Base-by-base conservation (phyloP, 257 asterid species). In the Sherardia arvensis region DNA sequence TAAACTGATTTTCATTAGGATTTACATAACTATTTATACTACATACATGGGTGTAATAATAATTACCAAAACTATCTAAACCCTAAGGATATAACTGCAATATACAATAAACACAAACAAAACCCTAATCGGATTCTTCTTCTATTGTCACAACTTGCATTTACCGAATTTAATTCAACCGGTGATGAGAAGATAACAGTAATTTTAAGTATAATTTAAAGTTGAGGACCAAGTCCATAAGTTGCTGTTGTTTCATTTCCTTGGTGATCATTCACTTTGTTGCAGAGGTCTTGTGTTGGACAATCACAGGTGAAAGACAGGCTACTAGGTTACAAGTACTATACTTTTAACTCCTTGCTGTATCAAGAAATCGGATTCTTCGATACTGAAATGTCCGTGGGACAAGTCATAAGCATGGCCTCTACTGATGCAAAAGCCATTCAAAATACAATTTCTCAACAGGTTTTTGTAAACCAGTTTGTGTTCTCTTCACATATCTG, bases 251-350 rank as follows among this genome's bases (percentile, higher is more conserved):
- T 40, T 40, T 40, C n/a, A 12, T 38, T 38, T 38, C 18, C 12
- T 38, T 38, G 11, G 11, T 8, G 11, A 34, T 34, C 40, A 34
- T 34, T 34, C 40, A 34, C 2, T 34, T 34, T 34, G 45, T 36
- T 36, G 61, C 64, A 91, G 97, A 91, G 91, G 85, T 84, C 63
- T 62, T 76, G 30, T 82, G 82, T 51, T 91, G 97, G 96, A 82
- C 78, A 78, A 71, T 91, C 74, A 85, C 94, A 0, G 96, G 95
- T n/a, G 96, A 85, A 66, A 80, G 95, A 80, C 97, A 91, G 73
- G 89, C 93, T 5, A 85, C 93, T 5, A 68, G 87, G 32, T 77
- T 91, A 51, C 79, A 87, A 75, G 71, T 76, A 18, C 74, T 84
- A 4, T 87, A 91, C 55, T 68, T n/a, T 87, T 72, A 77, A 47